Percentiles rank a stretch among this genome's conserved stretches.
These are phyloP conservation scores for Penicillium sp. DNA, from an alignment of 2,329 filamentous ascomycete genomes.

Conservation along the genomic window DNA sequence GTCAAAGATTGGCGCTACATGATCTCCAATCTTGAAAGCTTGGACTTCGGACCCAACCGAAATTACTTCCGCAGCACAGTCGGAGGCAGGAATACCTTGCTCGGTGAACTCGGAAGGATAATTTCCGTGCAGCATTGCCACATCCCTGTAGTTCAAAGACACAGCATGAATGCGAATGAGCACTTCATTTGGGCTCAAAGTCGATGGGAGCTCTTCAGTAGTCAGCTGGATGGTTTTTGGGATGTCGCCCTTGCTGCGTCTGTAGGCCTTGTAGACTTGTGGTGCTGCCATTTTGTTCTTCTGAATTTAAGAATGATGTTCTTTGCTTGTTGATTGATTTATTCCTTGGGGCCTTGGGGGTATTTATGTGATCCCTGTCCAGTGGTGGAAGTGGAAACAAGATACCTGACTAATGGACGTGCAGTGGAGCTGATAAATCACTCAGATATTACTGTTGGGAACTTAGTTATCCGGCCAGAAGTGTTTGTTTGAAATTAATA, in stretches of 20 bases:
- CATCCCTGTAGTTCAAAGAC: constrained; percentile 12
- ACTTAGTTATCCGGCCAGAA: no score
- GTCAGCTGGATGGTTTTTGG: background rate
- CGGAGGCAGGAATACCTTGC: background rate
- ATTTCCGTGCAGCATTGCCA: constrained; percentile 9
- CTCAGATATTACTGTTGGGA: no score
- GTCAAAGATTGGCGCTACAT: background rate
- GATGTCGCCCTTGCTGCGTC: background rate
- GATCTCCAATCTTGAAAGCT: constrained; percentile 1
- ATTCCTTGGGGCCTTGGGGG: no score
- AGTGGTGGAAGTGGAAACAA: no score
- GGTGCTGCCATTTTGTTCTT: constrained; percentile 1
- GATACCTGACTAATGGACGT: no score
- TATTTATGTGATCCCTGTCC: no score
- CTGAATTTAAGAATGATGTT: no score
- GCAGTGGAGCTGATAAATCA: no score
- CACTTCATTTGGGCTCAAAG: background rate
- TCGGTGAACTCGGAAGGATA: background rate
- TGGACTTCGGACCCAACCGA: constrained; percentile 3
- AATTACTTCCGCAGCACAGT: constrained; percentile 7
- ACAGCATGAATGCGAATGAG: constrained; percentile 4
- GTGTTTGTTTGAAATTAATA: no score
- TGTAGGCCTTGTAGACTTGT: background rate
- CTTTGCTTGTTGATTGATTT: no score
- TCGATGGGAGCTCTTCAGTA: background rate